Evolutionary conservation across 768 basidiomycete species (phyloP).

Genomic region (Galerina marginata): DNA sequence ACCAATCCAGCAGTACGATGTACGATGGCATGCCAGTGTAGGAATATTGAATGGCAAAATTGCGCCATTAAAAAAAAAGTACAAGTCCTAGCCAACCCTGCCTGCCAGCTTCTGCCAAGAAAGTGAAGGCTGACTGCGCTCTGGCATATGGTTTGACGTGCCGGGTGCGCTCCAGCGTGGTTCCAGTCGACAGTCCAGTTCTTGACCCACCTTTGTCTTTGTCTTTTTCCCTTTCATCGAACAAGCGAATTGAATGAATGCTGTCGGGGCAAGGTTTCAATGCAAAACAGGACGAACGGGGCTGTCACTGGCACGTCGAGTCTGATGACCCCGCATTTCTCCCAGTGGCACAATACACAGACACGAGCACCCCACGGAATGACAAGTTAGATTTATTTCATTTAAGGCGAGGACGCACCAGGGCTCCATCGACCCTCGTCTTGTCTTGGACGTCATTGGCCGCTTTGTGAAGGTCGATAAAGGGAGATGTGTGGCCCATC

Average conservation of each 20-base stretch:
- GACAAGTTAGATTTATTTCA: background rate
- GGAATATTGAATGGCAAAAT: too few species aligned
- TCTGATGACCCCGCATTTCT: constrained; percentile 6
- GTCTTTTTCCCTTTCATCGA: too few species aligned
- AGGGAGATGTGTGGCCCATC: background rate
- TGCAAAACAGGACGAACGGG: constrained; percentile 7
- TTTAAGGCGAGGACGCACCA: background rate
- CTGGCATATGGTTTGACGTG: background rate
- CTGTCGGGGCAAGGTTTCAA: constrained; percentile 3
- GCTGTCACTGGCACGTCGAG: constrained; percentile 1
- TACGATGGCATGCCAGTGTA: too few species aligned
- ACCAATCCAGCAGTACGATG: too few species aligned
- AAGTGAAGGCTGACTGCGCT: too few species aligned
- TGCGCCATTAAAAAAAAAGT: too few species aligned
- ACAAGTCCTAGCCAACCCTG: too few species aligned
- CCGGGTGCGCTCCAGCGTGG: constrained; percentile 1
- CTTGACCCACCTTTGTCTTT: too few species aligned
- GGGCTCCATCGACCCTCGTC: constrained; percentile 2
- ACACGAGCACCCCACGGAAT: too few species aligned
- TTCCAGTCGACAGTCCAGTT: background rate
- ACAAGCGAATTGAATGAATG: background rate
- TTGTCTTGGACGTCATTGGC: background rate
- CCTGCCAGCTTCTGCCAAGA: too few species aligned
- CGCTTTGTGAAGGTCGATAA: background rate
- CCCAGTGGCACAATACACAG: background rate